Conservation (phyloP, 257 asterid species). For the Capsicum rhomboideum region DNA sequence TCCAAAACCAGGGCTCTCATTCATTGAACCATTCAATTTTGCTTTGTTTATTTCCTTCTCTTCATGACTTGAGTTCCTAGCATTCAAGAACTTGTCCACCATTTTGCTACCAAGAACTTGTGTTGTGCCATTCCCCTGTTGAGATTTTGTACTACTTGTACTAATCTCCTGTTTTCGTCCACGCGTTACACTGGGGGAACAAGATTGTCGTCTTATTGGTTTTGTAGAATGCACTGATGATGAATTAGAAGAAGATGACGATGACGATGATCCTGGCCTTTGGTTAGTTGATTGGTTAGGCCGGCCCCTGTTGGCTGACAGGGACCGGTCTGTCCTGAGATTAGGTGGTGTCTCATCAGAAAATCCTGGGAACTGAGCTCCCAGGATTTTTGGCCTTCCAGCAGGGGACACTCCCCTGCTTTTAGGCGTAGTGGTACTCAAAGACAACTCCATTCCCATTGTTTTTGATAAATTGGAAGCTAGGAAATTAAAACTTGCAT, state of each 20-base stretch:
- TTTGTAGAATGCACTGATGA: neutral
- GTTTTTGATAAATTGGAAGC: slow-evolving; percentile 36
- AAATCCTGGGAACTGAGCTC: slow-evolving; percentile 10
- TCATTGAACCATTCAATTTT: slow-evolving; percentile 31
- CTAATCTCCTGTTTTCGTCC: slow-evolving; percentile 34
- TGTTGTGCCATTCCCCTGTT: slow-evolving; percentile 15
- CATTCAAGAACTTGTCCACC: slow-evolving; percentile 68
- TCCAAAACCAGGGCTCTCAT: slow-evolving; percentile 54
- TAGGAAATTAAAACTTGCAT: slow-evolving; percentile 1
- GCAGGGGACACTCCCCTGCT: slow-evolving; percentile 41
- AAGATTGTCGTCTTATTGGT: slow-evolving; percentile 37
- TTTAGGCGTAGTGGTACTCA: slow-evolving; percentile 14
- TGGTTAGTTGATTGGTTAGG: slow-evolving; percentile 11
- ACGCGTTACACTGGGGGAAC: slow-evolving; percentile 49
- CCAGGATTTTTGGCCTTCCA: slow-evolving; percentile 12
- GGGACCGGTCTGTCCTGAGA: slow-evolving; percentile 35
- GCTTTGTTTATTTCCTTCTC: slow-evolving; percentile 18
- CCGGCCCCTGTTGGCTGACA: slow-evolving; percentile 43
- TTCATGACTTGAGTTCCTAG: slow-evolving; percentile 36
- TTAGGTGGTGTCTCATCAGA: slow-evolving; percentile 43
- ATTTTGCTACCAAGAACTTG: slow-evolving; percentile 66
- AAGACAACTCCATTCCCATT: slow-evolving; percentile 13
- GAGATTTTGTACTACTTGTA: neutral
- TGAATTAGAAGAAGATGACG: neutral
- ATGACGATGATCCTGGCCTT: slow-evolving; percentile 12